Percentiles rank a stretch among this genome's conserved stretches.
phyloP scores from a whole-genome alignment of 2,329 filamentous ascomycete genomes.

The Hymenoscyphus fraxineus region DNA sequence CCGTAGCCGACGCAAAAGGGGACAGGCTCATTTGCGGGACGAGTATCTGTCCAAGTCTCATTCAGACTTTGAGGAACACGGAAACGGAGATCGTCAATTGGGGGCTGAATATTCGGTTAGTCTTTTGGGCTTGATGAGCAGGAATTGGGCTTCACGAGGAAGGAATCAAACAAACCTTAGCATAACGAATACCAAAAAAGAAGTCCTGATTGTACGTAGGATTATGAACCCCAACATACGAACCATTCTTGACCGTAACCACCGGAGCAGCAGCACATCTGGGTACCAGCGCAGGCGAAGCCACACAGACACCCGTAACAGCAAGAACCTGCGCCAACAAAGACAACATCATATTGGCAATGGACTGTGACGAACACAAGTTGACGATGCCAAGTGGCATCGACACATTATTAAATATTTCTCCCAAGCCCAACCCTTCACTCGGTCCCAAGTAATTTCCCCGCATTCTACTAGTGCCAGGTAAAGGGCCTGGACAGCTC shows the following conservation, averaged over 20 bases:
- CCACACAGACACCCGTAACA: background rate
- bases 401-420: too few relatives aligned
- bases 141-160: background rate
- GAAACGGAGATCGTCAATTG: constrained; percentile 25
- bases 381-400: too few relatives aligned
- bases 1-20: constrained; percentile 29
- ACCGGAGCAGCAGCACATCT: constrained; percentile 9
- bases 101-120: constrained; percentile 17
- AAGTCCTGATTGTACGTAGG: constrained; percentile 26
- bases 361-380: too few relatives aligned
- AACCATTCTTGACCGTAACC: constrained; percentile 27
- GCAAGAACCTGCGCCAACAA: background rate
- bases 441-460: too few relatives aligned
- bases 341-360: background rate
- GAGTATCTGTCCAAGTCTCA: constrained; percentile 17
- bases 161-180: constrained; percentile 17
- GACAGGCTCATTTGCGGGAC: constrained; percentile 16
- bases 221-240: constrained; percentile 24
- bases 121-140: too few relatives aligned
- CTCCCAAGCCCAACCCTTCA: too few relatives aligned
- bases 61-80: constrained; percentile 23
- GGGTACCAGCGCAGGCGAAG: background rate
- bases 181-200: constrained; percentile 29
- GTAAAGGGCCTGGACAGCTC: too few relatives aligned
- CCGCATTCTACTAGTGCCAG: too few relatives aligned